Percentiles rank a stretch among this genome's conserved stretches.
Evolutionary conservation across 345 rosid genomes (phyloP).

Genomic region (Syzygium jambos): DNA sequence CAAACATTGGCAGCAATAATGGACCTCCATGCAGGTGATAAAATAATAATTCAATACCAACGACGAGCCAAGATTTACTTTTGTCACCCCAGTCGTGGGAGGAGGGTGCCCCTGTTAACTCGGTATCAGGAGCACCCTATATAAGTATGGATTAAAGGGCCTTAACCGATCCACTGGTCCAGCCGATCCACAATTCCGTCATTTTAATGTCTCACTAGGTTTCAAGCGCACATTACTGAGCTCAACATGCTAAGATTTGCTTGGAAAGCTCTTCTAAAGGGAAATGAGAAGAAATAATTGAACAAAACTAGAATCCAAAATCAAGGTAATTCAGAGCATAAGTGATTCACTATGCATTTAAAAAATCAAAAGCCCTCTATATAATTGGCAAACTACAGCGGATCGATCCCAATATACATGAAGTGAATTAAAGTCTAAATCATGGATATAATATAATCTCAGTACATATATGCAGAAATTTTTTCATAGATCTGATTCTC

Average conservation of each 20-base stretch:
- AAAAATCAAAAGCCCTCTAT: neutral
- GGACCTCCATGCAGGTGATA: neutral
- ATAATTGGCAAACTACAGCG: neutral
- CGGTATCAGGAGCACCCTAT: neutral
- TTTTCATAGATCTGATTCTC: neutral
- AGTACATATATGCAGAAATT: neutral
- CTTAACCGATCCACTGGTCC: neutral
- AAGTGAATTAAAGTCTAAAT: neutral
- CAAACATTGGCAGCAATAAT: neutral
- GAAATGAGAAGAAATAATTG: neutral
- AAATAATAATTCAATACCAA: too few species aligned
- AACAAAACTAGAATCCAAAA: neutral
- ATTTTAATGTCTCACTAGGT: neutral
- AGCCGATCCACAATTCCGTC: neutral
- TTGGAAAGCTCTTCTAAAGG: neutral
- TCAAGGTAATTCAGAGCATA: neutral
- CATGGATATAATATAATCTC: neutral
- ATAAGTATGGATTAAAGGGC: neutral
- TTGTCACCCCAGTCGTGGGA: neutral
- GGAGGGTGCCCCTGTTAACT: neutral
- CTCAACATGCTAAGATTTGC: neutral
- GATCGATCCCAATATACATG: neutral
- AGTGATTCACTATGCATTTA: neutral
- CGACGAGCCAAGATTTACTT: neutral
- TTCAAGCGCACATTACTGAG: neutral